These are phyloP conservation scores for Cyberlindnera americana DNA, from an alignment of 805 yeast genomes.

Conservation along the genomic window DNA sequence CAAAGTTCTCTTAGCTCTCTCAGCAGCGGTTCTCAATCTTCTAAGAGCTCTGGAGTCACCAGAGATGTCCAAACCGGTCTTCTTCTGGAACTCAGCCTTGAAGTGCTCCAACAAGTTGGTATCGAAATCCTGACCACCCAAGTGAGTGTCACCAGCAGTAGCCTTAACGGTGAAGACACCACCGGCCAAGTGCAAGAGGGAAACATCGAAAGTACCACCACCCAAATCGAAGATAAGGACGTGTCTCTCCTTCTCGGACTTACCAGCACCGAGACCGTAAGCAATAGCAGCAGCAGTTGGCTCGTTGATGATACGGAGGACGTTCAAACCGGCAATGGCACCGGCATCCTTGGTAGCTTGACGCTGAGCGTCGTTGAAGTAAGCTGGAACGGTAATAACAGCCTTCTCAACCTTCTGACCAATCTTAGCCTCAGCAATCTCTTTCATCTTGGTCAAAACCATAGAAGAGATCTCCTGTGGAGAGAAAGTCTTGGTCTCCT, in stretches of 20 bases:
- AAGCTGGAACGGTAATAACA: constrained; percentile 77
- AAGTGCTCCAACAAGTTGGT: constrained; percentile 92
- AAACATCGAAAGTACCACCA: constrained; percentile 99
- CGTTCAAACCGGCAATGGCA: constrained; percentile 76
- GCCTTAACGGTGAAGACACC: constrained; percentile 97
- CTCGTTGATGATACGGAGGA: constrained; percentile 72
- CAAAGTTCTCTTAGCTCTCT: constrained; percentile 97
- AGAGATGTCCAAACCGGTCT: constrained; percentile 88
- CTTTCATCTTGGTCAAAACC: constrained; percentile 81
- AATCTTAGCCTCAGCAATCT: constrained; percentile 73
- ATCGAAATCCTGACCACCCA: constrained; percentile 99
- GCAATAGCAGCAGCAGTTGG: constrained; percentile 98
- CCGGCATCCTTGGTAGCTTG: constrained; percentile 84
- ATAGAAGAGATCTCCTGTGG: constrained; percentile 75
- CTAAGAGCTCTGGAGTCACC: constrained; percentile 92
- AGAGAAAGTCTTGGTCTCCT: constrained; percentile 64
- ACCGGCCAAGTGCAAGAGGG: constrained; percentile 87
- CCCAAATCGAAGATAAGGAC: constrained; percentile 94
- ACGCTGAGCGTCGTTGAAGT: constrained; percentile 77
- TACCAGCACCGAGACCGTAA: constrained; percentile 95
- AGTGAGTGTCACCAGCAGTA: constrained; percentile 98
- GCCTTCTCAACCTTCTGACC: constrained; percentile 71
- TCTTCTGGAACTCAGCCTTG: constrained; percentile 92
- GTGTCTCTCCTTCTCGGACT: constrained; percentile 75
- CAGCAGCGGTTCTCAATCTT: constrained; percentile 98